Evolutionary conservation across 2,329 filamentous ascomycete species (phyloP).

Genomic region (Epichloe amarillans): DNA sequence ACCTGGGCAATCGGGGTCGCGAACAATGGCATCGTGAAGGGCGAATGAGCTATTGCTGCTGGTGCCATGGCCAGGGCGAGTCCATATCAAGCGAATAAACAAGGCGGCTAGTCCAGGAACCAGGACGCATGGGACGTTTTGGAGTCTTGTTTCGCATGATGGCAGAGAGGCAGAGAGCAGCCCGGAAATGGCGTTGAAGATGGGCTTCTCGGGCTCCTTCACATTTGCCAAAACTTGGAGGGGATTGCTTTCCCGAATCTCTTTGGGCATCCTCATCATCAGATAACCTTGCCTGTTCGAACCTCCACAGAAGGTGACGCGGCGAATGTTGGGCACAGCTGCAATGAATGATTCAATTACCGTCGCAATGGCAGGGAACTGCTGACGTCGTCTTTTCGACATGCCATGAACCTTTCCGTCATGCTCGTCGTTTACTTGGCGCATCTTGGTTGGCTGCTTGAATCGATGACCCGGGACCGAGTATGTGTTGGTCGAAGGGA

Average conservation of each 20-base stretch:
- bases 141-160: slow-evolving; percentile 17
- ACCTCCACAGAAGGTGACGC: slow-evolving; percentile 73
- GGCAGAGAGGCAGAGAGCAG: slow-evolving; percentile 31
- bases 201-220: slow-evolving; percentile 12
- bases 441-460: slow-evolving; percentile 36
- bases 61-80: slow-evolving; percentile 31
- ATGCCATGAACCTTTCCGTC: slow-evolving; percentile 57
- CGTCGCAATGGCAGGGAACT: slow-evolving; percentile 73
- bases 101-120: slow-evolving; percentile 28
- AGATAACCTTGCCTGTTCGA: slow-evolving; percentile 77
- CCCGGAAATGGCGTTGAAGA: slow-evolving; percentile 24
- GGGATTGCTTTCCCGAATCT: slow-evolving; percentile 52
- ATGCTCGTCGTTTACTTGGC: slow-evolving; percentile 33
- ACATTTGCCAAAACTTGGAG: slow-evolving; percentile 29
- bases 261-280: slow-evolving; percentile 51
- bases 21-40: slow-evolving; percentile 58
- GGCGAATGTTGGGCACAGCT: slow-evolving; percentile 55
- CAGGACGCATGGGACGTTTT: slow-evolving; percentile 27
- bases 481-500: slow-evolving; percentile 72
- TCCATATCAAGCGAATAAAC: slow-evolving; percentile 39
- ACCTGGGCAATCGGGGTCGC: slow-evolving; percentile 56
- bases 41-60: slow-evolving; percentile 51
- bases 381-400: slow-evolving; percentile 62
- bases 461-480: slow-evolving; percentile 50
- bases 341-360: slow-evolving; percentile 64